Percentiles rank a stretch among this genome's conserved stretches.
Conservation (phyloP, 768 basidiomycete species). For the Mycena vitilis region DNA sequence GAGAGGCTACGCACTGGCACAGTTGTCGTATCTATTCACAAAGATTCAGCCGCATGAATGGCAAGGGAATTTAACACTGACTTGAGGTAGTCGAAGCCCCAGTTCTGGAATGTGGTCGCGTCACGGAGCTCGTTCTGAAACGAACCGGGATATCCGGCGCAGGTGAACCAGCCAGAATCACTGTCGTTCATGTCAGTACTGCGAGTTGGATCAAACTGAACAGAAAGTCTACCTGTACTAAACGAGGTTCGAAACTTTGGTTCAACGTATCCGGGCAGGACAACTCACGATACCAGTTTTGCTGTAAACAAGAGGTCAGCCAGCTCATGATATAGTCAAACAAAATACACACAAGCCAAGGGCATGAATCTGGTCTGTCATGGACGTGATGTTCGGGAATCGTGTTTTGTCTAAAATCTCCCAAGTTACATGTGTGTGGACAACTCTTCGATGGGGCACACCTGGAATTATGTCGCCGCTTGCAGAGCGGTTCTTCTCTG, state of each 20-base stretch:
- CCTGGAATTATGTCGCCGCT: conserved; percentile 66
- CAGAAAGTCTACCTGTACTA: conserved; percentile 42
- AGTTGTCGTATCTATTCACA: conserved; percentile 62
- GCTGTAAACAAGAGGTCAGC: conserved; percentile 36
- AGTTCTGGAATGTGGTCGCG: conserved; percentile 65
- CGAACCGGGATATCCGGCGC: conserved; percentile 73
- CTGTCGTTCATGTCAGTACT: conserved; percentile 46
- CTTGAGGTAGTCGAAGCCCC: conserved; percentile 80
- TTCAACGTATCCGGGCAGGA: too few relatives aligned
- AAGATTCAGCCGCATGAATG: neutral
- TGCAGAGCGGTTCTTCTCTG: conserved; percentile 63
- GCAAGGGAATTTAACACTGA: conserved; percentile 39
- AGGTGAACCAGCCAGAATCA: conserved; percentile 78
- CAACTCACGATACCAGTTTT: conserved; percentile 57
- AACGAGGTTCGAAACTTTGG: neutral
- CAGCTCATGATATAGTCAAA: neutral
- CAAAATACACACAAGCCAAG: conserved; percentile 61
- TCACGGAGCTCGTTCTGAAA: conserved; percentile 71
- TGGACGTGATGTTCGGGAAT: conserved; percentile 65
- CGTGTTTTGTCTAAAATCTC: conserved; percentile 55
- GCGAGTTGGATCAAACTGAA: too few relatives aligned
- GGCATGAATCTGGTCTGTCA: conserved; percentile 67
- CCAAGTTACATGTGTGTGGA: neutral
- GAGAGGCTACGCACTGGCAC: conserved; percentile 51
- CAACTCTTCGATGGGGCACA: conserved; percentile 36